Base-by-base conservation (phyloP, 2,329 filamentous ascomycete species). In the Alternaria brassicicola region DNA sequence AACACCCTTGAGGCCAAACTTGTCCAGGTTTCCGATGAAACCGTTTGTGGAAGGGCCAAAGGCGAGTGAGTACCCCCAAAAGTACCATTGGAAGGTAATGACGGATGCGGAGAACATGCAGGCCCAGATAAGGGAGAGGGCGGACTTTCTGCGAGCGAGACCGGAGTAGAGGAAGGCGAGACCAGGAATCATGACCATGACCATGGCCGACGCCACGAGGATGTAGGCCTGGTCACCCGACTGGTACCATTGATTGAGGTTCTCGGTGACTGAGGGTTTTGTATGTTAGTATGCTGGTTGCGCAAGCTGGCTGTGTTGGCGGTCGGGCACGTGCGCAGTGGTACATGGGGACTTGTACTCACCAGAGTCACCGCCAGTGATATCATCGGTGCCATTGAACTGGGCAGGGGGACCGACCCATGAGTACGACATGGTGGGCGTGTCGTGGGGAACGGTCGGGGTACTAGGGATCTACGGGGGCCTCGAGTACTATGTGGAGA, bases 161-260 rank as follows among this genome's bases (percentile, higher is more conserved):
- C 95, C 95, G 12, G 94, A 97, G 83, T 99, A 99, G 65, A 99
- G 88, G 80, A 99, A 97, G 55, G 92, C 93, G 70, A 99, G 93
- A 71, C 95, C 95, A 28, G 95, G 95, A 28, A 98, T 85, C 95
- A 98, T 99, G 80, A 97, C 82, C 81, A 98, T 81, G 65, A 98
- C 94, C 89, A 98, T 96, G 76, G 91, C 93, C 61, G 93, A 87
- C 60, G 91, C 85, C 71, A 98, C 79, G 78, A 98, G 85, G 79
- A 98, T 98, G 82, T 91, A 98, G 76, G 93, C 92, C 81, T 93
- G 90, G 79, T 99, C 95, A 73, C 95, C 95, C 6, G 92, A 83
- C 68, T 91, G 85, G 80, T 90, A 98, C 92, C 93, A 96, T 87
- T 96, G 92, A 84, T 98, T 98, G 76, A 97, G 80, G 81, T 98